Percentiles rank a stretch among this genome's conserved stretches.
Conservation (phyloP, 2,329 filamentous ascomycete species). For the Fusarium domesticum region DNA sequence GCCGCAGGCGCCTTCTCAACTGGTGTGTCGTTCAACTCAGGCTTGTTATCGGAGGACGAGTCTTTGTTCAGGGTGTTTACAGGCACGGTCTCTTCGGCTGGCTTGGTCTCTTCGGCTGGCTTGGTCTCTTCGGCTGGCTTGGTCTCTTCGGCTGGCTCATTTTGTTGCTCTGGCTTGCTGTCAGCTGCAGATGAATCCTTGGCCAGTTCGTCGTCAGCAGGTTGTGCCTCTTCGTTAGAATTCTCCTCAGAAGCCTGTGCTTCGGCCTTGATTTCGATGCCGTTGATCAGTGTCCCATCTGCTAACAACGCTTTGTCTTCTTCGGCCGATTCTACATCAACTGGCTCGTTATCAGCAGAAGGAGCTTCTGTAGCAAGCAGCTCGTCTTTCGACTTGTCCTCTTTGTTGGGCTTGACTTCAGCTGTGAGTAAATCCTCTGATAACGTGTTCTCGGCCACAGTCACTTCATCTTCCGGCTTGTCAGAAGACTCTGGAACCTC, state of each 20-base stretch:
- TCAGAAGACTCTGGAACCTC: not conserved
- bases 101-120: slow-evolving; percentile 8
- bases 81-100: slow-evolving; percentile 10
- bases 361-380: not conserved
- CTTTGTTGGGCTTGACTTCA: not conserved
- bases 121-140: slow-evolving; percentile 6
- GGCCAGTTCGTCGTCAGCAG: slow-evolving; percentile 1
- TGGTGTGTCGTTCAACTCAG: slow-evolving; percentile 3
- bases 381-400: not conserved
- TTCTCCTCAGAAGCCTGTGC: slow-evolving; percentile 1
- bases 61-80: slow-evolving; percentile 14
- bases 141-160: slow-evolving; percentile 4
- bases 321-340: not conserved
- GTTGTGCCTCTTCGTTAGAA: not conserved
- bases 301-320: not conserved
- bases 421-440: not conserved
- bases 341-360: not conserved
- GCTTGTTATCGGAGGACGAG: slow-evolving; percentile 1
- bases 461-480: slow-evolving; percentile 1
- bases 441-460: slow-evolving; percentile 2
- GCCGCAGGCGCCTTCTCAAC: slow-evolving; percentile 4
- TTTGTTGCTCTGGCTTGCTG: not conserved
- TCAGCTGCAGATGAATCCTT: not conserved
- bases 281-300: not conserved
- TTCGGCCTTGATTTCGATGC: not conserved